Percentiles rank a stretch among this genome's conserved stretches.
Evolutionary conservation across 345 rosid species (phyloP).

Genomic region (Trapa incisa): DNA sequence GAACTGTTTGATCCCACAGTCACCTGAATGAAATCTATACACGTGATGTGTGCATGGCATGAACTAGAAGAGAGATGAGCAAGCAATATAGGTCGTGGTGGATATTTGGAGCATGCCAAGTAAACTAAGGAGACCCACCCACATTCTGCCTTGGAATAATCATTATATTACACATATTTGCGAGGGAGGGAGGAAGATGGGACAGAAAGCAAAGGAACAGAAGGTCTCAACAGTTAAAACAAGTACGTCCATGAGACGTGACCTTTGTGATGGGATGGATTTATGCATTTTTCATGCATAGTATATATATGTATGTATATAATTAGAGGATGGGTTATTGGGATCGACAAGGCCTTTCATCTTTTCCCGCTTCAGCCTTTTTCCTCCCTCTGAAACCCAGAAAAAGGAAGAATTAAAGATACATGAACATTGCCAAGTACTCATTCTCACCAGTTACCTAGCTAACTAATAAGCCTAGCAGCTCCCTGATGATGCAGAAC

Average conservation of each 20-base stretch:
- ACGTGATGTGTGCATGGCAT: no score
- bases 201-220: conserved; percentile 85
- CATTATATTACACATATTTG: no score
- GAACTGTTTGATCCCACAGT: no score
- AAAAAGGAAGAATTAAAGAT: no score
- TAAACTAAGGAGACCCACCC: not conserved
- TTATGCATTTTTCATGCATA: not conserved
- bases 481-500: no score
- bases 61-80: not conserved
- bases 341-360: conserved; percentile 6
- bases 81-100: conserved; percentile 15
- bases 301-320: no score
- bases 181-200: conserved; percentile 41
- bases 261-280: conserved; percentile 1
- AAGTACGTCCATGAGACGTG: conserved; percentile 34
- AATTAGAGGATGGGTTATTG: not conserved
- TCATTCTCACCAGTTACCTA: no score
- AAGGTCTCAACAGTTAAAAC: conserved; percentile 44
- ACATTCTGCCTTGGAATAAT: conserved; percentile 19
- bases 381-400: not conserved
- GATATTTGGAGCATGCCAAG: conserved; percentile 29
- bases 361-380: not conserved
- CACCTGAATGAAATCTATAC: no score
- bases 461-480: no score
- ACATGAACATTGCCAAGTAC: no score